phyloP scores from a whole-genome alignment of 1,284 basidiomycete genomes.

The Acaromyces ingoldii region DNA sequence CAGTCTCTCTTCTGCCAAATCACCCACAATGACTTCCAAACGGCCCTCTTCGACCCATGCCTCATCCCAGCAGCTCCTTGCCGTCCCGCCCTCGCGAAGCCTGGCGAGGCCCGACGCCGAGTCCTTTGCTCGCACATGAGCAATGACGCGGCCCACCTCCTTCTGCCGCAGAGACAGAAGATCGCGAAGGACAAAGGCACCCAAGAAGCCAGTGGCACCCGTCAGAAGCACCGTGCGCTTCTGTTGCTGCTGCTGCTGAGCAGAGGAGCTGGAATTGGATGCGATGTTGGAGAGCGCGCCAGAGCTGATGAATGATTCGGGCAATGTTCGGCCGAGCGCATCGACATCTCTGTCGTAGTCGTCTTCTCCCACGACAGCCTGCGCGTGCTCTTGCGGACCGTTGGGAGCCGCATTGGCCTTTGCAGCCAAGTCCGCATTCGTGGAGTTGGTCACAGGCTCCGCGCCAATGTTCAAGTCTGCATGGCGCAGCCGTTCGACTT shows the following conservation, averaged over 20 bases:
- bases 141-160: conserved; percentile 79
- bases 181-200: conserved; percentile 83
- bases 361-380: conserved; percentile 41
- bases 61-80: conserved; percentile 88
- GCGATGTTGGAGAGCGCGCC: conserved; percentile 1
- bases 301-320: conserved; percentile 20
- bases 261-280: background rate
- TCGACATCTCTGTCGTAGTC: conserved; percentile 80
- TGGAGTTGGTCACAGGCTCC: conserved; percentile 28
- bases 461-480: conserved; percentile 72
- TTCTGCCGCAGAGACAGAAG: conserved; percentile 62
- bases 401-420: conserved; percentile 16
- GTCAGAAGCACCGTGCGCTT: conserved; percentile 89
- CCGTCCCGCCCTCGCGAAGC: conserved; percentile 69
- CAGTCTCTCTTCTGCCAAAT: conserved; percentile 69
- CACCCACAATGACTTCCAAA: conserved; percentile 81
- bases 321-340: conserved; percentile 56
- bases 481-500: conserved; percentile 71
- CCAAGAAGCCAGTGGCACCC: conserved; percentile 94
- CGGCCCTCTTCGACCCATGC: conserved; percentile 69
- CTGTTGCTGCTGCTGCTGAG: conserved; percentile 48
- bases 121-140: conserved; percentile 74
- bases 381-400: conserved; percentile 30
- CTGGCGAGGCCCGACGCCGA: conserved; percentile 65
- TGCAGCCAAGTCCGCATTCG: background rate